These are phyloP conservation scores for Boletus fagicola DNA, from an alignment of 768 basidiomycete species.

Conservation along the genomic window DNA sequence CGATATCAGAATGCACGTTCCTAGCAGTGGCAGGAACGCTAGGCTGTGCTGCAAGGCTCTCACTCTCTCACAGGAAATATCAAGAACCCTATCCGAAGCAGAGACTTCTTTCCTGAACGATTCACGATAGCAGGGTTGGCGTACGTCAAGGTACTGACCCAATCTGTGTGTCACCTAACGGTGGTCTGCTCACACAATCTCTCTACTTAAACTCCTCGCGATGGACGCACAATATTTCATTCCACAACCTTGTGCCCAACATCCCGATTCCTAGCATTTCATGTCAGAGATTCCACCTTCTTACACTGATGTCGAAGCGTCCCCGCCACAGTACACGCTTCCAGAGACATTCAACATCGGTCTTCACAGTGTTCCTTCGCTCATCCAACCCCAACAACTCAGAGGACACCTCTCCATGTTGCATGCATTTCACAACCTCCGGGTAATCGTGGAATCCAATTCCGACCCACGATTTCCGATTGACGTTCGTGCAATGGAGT, in stretches of 20 bases:
- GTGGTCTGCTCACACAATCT: not conserved
- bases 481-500: conserved; percentile 12
- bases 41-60: not conserved
- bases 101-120: not conserved
- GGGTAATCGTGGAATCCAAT: conserved; percentile 20
- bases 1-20: not conserved
- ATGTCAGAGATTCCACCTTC: conserved; percentile 6
- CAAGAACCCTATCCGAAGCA: no score
- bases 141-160: not conserved
- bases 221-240: not conserved
- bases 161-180: not conserved
- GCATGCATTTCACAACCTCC: conserved; percentile 27
- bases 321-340: conserved; percentile 12
- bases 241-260: not conserved
- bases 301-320: not conserved
- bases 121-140: not conserved
- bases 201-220: not conserved
- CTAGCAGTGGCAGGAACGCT: not conserved
- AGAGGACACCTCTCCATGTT: conserved; percentile 32
- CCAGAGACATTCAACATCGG: conserved; percentile 19
- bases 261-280: not conserved
- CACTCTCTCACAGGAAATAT: no score
- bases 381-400: conserved; percentile 29
- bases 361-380: not conserved
- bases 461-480: conserved; percentile 13